Percentiles rank a stretch among this genome's conserved stretches.
phyloP scores from a whole-genome alignment of 495 filamentous ascomycete genomes.

The Talaromyces nanjingensis region DNA sequence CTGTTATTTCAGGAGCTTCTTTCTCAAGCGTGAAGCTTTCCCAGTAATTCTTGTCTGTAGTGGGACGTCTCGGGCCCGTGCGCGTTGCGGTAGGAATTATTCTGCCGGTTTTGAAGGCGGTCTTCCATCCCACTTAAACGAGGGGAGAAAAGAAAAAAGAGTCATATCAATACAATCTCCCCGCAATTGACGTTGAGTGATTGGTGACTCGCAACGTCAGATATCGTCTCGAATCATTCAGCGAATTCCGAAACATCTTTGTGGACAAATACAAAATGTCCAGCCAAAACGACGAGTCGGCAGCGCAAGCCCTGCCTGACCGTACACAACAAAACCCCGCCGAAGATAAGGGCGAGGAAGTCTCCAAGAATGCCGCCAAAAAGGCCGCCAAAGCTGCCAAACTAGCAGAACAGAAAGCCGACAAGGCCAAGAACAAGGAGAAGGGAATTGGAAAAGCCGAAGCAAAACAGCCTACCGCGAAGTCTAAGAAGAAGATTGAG shows the following conservation, averaged over 20 bases:
- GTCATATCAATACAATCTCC: not conserved
- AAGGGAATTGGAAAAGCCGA: slow-evolving; percentile 43
- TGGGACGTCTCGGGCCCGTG: slow-evolving; percentile 7
- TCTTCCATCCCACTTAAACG: slow-evolving; percentile 39
- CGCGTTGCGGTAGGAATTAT: slow-evolving; percentile 16
- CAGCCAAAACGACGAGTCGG: slow-evolving; percentile 21
- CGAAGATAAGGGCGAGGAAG: slow-evolving; percentile 43
- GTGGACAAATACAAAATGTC: slow-evolving; percentile 21
- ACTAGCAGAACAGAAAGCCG: slow-evolving; percentile 58
- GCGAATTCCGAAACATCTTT: not conserved
- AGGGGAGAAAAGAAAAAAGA: slow-evolving; percentile 15
- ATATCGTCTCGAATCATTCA: not conserved
- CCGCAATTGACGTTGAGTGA: not conserved
- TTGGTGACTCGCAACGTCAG: not conserved
- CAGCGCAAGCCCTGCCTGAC: slow-evolving; percentile 30
- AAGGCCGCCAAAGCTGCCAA: slow-evolving; percentile 64
- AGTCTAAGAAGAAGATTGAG: slow-evolving; percentile 47
- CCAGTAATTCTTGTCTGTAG: slow-evolving; percentile 3
- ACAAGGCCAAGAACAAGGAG: slow-evolving; percentile 56
- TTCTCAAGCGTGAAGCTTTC: not conserved
- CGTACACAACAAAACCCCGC: slow-evolving; percentile 36
- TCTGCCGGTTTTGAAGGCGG: slow-evolving; percentile 36
- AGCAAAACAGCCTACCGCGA: slow-evolving; percentile 32
- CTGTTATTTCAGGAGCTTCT: not conserved
- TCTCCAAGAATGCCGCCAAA: slow-evolving; percentile 65